These are phyloP conservation scores for Scenedesmus sp. DNA, from an alignment of 163 green algal genomes.

Conservation along the genomic window DNA sequence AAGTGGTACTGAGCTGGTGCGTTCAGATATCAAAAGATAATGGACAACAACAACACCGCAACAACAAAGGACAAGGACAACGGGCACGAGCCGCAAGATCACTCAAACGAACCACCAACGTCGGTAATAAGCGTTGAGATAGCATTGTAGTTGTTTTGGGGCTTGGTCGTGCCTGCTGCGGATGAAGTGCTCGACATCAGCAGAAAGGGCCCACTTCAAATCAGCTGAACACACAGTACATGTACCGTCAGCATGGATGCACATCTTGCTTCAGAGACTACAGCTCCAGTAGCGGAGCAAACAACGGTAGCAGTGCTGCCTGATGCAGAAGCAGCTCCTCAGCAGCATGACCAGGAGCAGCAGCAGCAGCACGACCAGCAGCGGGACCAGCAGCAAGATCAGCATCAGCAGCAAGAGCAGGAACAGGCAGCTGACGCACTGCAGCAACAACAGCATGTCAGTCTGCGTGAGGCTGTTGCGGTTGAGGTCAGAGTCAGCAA, in stretches of 20 bases:
- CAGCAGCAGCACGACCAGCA: background rate
- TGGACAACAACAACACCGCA: background rate
- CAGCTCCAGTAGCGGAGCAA: background rate
- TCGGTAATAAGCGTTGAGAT: background rate
- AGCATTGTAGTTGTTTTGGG: background rate
- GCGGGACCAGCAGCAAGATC: background rate
- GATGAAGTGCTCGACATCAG: background rate
- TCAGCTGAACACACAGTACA: background rate
- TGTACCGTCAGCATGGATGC: background rate
- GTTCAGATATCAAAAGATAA: background rate
- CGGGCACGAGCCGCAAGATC: background rate
- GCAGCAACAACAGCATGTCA: background rate
- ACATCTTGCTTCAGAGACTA: background rate
- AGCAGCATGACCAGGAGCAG: background rate
- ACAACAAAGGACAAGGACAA: conserved; percentile 8
- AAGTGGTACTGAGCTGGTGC: no score
- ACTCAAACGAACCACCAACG: background rate
- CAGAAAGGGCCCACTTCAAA: background rate
- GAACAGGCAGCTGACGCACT: background rate
- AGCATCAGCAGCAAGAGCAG: background rate
- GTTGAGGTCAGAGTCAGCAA: conserved; percentile 33
- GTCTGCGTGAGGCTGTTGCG: background rate
- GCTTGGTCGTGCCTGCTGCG: background rate
- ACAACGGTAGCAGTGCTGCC: background rate
- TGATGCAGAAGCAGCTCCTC: background rate